Evolutionary conservation across 768 basidiomycete genomes (phyloP), one percentile per base, ranked within the genome.

Genomic region (Boletus speciosus): DNA sequence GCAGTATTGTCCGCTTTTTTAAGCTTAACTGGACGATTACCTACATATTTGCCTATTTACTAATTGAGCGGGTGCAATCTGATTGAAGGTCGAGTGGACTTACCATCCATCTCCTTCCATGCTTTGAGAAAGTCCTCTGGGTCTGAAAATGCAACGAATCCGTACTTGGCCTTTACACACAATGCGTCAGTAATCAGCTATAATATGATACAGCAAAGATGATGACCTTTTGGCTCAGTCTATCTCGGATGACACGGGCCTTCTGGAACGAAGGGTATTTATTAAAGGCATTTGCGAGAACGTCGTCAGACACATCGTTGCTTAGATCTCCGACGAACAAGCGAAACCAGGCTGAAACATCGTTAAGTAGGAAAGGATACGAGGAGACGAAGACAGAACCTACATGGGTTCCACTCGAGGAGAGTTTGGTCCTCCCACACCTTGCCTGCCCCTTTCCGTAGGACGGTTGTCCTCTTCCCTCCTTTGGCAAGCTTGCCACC

Each of bases 71-170:
- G 37, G 29, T 34, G 48, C 27, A 42, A 46, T 15, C 9, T 12
- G 29, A 23, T 27, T 42, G 10, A 52, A 50, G 31, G 31, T 49
- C 1, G 32, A 47, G 4, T 38, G 40, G 1, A 68, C 88, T 35
- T 61, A 91, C 95, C 96, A 71, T 98, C 94, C 95, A 97, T 98
- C 71, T 98, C 95, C 69, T 98, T 98, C 96, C 96, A 99, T 16
- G 96, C 96, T 67, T 85, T 95, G 52, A 99, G 70, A 71, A 98
- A 98, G 69, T 99, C 97, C 73, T 99, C 97, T 0, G 97, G 97
- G 66, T 98, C 97, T 41, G 90, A 92, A 72, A 98, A 99, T 1
- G 93, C 93, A 27, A 98, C 93, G 66, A 99, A 99, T 4, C 95
- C 97, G 66, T 86, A 99, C 70, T 92, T 97, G 0, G 96, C 95